phyloP scores from a whole-genome alignment of 2,329 filamentous ascomycete genomes.

The Escovopsis sp. region DNA sequence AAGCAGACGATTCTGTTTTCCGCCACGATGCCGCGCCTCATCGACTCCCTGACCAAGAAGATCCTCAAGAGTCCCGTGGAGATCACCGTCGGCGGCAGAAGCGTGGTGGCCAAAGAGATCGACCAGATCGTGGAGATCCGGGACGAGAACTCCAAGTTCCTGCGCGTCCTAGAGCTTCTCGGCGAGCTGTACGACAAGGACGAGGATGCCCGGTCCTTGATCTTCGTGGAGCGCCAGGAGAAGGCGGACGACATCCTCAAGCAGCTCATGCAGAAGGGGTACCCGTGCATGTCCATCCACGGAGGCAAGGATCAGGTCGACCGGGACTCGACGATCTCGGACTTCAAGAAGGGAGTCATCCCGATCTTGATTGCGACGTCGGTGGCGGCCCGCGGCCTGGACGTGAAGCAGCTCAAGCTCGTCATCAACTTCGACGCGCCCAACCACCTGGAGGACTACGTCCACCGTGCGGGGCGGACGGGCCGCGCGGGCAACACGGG shows the following conservation, averaged over 20 bases:
- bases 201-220: conserved; percentile 76
- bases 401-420: conserved; percentile 90
- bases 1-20: conserved; percentile 93
- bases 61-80: conserved; percentile 74
- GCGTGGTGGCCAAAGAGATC: conserved; percentile 79
- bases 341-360: conserved; percentile 84
- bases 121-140: conserved; percentile 84
- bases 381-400: conserved; percentile 83
- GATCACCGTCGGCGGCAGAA: conserved; percentile 81
- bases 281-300: conserved; percentile 86
- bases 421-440: conserved; percentile 94
- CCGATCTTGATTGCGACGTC: conserved; percentile 90
- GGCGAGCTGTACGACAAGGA: conserved; percentile 77
- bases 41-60: conserved; percentile 83
- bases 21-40: conserved; percentile 86
- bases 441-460: conserved; percentile 92
- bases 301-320: conserved; percentile 90
- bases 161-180: conserved; percentile 69
- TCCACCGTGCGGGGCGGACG: conserved; percentile 85
- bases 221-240: conserved; percentile 88
- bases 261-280: conserved; percentile 69
- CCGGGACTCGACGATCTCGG: conserved; percentile 77
- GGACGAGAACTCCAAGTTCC: conserved; percentile 69
- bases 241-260: conserved; percentile 69
- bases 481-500: conserved; percentile 90